phyloP scores from a whole-genome alignment of 257 asterid genomes.

The Jaltomata sinuosa region DNA sequence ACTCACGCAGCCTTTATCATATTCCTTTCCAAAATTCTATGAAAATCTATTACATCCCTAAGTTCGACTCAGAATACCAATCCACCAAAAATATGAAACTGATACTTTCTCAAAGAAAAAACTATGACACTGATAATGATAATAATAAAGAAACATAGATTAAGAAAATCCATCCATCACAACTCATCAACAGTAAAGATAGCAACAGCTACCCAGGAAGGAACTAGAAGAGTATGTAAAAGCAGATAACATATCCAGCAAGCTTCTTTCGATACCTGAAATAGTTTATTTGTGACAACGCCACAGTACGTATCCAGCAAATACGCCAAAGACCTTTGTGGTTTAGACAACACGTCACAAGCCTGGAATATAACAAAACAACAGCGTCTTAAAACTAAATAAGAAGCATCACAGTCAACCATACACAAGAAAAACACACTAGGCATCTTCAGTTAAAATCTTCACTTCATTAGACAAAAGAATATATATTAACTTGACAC shows the following conservation, averaged over 20 bases:
- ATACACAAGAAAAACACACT: neutral
- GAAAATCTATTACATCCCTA: neutral
- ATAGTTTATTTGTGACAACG: constrained; percentile 57
- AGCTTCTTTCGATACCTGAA: constrained; percentile 48
- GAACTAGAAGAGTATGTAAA: neutral
- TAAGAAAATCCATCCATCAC: neutral
- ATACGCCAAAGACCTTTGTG: constrained; percentile 91
- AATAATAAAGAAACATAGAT: neutral
- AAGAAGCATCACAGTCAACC: neutral
- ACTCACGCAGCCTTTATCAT: neutral
- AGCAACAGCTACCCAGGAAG: neutral
- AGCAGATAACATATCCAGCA: neutral
- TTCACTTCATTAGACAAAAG: constrained; percentile 1
- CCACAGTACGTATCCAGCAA: constrained; percentile 76
- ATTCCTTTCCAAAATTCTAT: neutral
- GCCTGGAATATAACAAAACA: constrained; percentile 46
- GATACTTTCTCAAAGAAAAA: no score
- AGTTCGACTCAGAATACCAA: neutral
- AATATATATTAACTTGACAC: neutral
- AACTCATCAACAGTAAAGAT: constrained; percentile 1
- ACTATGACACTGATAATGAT: neutral
- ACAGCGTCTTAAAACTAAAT: constrained; percentile 4
- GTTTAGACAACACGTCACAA: constrained; percentile 74
- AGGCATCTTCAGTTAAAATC: neutral
- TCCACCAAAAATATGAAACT: neutral